Evolutionary conservation across 352 stramenopile genomes (phyloP).

Genomic region (Pythium diclinum): DNA sequence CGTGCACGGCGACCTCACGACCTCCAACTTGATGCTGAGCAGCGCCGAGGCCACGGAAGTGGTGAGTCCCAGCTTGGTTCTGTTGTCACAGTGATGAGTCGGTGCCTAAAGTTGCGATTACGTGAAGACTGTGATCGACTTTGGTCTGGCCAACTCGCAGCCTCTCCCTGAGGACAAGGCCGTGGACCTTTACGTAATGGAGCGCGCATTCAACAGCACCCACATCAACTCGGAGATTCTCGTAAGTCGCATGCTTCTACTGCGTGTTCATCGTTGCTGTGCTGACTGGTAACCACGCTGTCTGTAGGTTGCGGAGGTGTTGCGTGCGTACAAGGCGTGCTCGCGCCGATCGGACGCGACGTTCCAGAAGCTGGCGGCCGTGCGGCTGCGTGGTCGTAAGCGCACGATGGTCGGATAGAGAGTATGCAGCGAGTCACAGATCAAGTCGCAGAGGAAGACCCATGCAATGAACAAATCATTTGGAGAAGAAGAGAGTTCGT

Average conservation of each 20-base stretch:
- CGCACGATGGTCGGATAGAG: constrained; percentile 90
- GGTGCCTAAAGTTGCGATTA: neutral
- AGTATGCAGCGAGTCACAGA: neutral
- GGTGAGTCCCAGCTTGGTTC: constrained; percentile 30
- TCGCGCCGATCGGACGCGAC: constrained; percentile 69
- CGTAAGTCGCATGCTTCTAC: constrained; percentile 26
- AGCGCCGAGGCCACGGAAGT: constrained; percentile 60
- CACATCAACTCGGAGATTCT: constrained; percentile 84
- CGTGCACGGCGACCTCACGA: constrained; percentile 93
- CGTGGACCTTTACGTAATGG: constrained; percentile 93
- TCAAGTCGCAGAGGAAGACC: neutral
- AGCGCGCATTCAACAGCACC: constrained; percentile 89
- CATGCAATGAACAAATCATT: neutral
- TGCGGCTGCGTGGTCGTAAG: constrained; percentile 87
- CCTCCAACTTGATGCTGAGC: constrained; percentile 92
- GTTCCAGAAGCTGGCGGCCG: constrained; percentile 86
- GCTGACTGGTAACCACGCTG: constrained; percentile 8
- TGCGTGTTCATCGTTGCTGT: neutral
- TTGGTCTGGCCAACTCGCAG: constrained; percentile 81
- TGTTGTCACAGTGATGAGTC: too few relatives aligned
- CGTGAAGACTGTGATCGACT: constrained; percentile 78
- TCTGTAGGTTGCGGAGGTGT: constrained; percentile 66
- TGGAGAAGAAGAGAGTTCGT: neutral
- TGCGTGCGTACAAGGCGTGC: constrained; percentile 85
- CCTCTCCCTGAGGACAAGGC: constrained; percentile 89